Evolutionary conservation across 768 basidiomycete species (phyloP), one percentile per base, ranked within the genome.

Genomic region (Lactifluus pinguis): DNA sequence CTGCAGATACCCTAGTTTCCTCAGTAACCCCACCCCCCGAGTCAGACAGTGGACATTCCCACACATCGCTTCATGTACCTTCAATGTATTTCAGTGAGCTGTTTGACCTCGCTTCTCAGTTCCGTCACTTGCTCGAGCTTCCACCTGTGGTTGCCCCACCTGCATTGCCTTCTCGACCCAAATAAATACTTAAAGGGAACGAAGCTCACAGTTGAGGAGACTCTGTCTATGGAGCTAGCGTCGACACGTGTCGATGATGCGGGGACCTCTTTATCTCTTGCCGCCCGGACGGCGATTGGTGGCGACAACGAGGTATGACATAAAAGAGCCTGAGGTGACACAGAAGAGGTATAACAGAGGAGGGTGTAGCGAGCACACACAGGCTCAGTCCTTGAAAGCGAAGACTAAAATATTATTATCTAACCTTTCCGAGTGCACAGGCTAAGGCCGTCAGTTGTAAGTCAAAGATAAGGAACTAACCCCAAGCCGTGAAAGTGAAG

Each of bases 81-180:
- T 63, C 65, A 9, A 53, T 50, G 34, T 63, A 66, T 50, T 65
- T 66, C 50, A 58, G 61, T 30, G 65, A 66, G 36, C 52, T 66
- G 15, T 66, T 66, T 30, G 65, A 66, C 34, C 63, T 66, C 10
- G 60, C 65, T 6, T 53, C 63, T 17, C 63, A 66, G 53, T 66
- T 66, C 53, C 65, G 63, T 34, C 65, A 66, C 48, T 52, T 66
- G 15, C 59, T 66, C 21, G 65, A 66, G 30, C 56, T 64, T 14
- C 64, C 62, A 49, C 62, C 62, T 45, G 49, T 54, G 11, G 52
- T 56, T 19, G 58, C 45, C 38, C 53, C 63, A 15, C 58, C 45
- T 2, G 15, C 57, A 42, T 53, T 55, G n/a, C 44, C 57, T 39
- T 39, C 41, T 41, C 29, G 8, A 38, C 42, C 41, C 15, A 9